Conservation (phyloP, 2,329 filamentous ascomycete genomes). For the Colletotrichum nymphaeae region DNA sequence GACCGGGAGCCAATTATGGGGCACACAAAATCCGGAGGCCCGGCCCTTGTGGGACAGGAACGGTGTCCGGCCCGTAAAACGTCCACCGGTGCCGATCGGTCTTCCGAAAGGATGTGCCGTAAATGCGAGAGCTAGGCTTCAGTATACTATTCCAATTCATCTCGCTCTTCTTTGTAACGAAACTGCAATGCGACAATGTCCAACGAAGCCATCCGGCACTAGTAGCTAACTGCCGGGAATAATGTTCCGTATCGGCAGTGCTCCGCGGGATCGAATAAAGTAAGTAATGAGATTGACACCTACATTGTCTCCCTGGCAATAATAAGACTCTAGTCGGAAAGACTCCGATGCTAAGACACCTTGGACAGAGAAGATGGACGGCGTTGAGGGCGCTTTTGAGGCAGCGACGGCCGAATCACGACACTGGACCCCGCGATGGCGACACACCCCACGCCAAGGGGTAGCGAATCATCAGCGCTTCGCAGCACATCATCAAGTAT, state of each 20-base stretch:
- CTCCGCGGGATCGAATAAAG: neutral
- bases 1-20: neutral
- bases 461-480: conserved; percentile 28
- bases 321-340: neutral
- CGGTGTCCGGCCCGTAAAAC: neutral
- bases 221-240: neutral
- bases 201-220: neutral
- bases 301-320: neutral
- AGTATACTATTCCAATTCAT: neutral
- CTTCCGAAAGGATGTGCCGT: neutral
- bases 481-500: conserved; percentile 30
- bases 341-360: neutral
- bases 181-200: neutral
- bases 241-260: neutral
- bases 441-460: conserved; percentile 33
- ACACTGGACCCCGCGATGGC: conserved; percentile 35
- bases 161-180: neutral
- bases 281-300: neutral
- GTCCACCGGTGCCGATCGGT: too few species aligned
- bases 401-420: conserved; percentile 27
- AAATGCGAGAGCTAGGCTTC: neutral
- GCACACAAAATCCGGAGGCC: neutral
- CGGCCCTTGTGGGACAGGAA: neutral
- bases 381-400: neutral
- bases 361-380: neutral